A percentile compares a stretch with the other conserved stretches of the same genome.
These are phyloP conservation scores for Saturnispora dispora DNA, from an alignment of 805 yeast genomes.

Conservation along the genomic window DNA sequence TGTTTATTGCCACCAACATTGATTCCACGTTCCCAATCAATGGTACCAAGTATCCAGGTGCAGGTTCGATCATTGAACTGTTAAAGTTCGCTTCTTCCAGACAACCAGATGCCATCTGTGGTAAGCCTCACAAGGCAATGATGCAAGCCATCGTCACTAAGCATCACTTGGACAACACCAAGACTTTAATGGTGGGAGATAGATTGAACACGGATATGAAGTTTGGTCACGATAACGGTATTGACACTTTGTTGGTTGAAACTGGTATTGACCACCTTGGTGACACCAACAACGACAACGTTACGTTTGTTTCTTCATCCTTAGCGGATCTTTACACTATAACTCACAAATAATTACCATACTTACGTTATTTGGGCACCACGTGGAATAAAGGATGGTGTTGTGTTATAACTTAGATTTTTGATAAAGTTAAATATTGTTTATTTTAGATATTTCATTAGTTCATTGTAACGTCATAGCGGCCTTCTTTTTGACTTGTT, in stretches of 20 bases:
- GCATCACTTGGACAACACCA: conserved; percentile 42
- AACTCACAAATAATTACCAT: neutral
- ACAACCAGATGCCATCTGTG: conserved; percentile 66
- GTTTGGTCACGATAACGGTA: conserved; percentile 81
- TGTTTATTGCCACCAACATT: conserved; percentile 86
- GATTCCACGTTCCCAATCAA: conserved; percentile 92
- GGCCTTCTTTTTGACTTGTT: no score
- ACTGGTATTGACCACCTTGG: conserved; percentile 81
- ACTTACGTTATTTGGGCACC: neutral
- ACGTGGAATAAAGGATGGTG: no score
- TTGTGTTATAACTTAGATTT: neutral
- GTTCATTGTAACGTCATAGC: no score
- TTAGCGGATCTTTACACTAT: conserved; percentile 71
- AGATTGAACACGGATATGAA: conserved; percentile 90
- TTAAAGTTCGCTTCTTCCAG: conserved; percentile 71
- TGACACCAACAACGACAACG: conserved; percentile 28
- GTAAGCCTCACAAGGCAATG: conserved; percentile 88
- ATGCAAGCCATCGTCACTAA: conserved; percentile 77
- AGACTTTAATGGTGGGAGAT: conserved; percentile 91
- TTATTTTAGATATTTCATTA: neutral
- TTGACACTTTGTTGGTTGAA: conserved; percentile 79
- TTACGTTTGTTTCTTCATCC: conserved; percentile 48
- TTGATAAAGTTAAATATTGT: neutral
- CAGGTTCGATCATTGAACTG: conserved; percentile 82
- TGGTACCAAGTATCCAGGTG: conserved; percentile 85